These are phyloP conservation scores for Licmophora abbreviata DNA, from an alignment of 108 stramenopile species.

Conservation along the genomic window DNA sequence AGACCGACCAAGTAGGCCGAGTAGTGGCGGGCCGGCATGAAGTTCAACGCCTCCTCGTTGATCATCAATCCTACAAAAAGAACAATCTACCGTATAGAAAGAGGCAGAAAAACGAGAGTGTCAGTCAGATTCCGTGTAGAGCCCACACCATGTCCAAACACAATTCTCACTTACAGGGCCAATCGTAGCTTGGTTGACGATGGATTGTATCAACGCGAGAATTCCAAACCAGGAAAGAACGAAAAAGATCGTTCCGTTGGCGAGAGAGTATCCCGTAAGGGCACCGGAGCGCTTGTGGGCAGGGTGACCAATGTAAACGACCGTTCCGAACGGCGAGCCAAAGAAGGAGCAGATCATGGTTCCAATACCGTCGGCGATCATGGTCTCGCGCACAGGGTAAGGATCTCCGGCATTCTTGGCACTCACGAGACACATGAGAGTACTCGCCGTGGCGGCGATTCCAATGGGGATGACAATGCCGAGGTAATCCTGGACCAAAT, in stretches of 20 bases:
- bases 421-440: constrained; percentile 39
- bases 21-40: constrained; percentile 27
- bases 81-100: too few species aligned
- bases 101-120: too few species aligned
- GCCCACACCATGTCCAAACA: too few species aligned
- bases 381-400: constrained; percentile 48
- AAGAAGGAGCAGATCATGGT: constrained; percentile 49
- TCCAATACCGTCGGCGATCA: constrained; percentile 61
- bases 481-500: constrained; percentile 25
- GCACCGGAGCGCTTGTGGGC: constrained; percentile 56
- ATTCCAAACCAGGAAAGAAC: constrained; percentile 38
- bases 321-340: constrained; percentile 58
- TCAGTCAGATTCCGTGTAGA: too few species aligned
- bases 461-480: constrained; percentile 45
- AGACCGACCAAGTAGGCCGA: constrained; percentile 35
- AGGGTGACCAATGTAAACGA: constrained; percentile 67
- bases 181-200: constrained; percentile 25
- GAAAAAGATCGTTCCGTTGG: constrained; percentile 42
- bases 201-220: constrained; percentile 18
- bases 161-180: too few species aligned
- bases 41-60: constrained; percentile 25
- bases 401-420: constrained; percentile 57
- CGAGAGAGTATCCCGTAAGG: constrained; percentile 36
- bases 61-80: constrained; percentile 53
- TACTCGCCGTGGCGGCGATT: constrained; percentile 25